Evolutionary conservation across 306 rosid genomes (phyloP), one percentile per base, ranked within the genome.

Genomic region (Casuarina cunninghamiana): DNA sequence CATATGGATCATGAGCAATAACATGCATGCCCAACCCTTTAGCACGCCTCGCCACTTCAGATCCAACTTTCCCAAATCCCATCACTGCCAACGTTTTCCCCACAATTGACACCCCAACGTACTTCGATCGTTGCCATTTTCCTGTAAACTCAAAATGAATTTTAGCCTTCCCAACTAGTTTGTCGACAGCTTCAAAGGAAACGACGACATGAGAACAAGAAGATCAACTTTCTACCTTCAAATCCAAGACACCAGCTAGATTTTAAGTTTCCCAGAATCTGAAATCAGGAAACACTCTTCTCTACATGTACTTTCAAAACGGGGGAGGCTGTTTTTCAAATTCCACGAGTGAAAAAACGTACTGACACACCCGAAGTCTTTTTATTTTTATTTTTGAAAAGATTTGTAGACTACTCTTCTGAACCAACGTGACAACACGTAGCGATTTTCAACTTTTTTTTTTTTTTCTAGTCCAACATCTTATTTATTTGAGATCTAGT

Each of bases 11-110:
- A 62, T 94, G 98, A 0, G 98, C 90, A 55, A 92, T 85, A 19
- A 94, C 98, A 21, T 90, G 80, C 98, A 94, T 90, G 0, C 98
- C 97, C 53, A 94, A 73, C 3, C 97, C 98, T 62, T 94, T 94
- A 2, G 97, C 97, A 19, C 97, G 88, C 76, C 97, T 89, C 0
- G 97, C 97, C 32, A 94, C 91, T 81, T 94, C 97, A 38, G 97
- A 89, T 79, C 97, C 98, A 53, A 94, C 98, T 86, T 94, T 94
- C 26, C 98, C 98, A 51, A 94, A 92, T 5, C 97, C 98, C 90
- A 92, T 89, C 9, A 92, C 82, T 15, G 95, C 98, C 12, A 94
- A 69, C 10, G 95, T 94, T 75, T 94, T 94, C n/a, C 98, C 98
- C 37, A 91, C 98, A 72, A 94, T 51, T 1, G 98, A 94, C 2